Evolutionary conservation across 202 grass and related monocot genomes (phyloP).

Genomic region (Schoenoplectus triqueter): DNA sequence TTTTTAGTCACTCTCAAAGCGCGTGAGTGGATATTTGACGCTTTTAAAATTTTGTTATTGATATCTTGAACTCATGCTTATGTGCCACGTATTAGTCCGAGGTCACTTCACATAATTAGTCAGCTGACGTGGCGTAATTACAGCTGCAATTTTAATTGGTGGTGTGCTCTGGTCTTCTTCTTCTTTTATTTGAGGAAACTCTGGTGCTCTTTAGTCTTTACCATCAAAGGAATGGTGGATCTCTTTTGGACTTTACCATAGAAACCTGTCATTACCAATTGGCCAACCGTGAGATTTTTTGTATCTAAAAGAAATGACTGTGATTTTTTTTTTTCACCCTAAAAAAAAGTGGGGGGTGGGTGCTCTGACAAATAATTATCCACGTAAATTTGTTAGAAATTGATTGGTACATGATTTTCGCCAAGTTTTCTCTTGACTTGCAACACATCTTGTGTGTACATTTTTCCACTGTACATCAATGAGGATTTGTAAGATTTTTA

Average conservation of each 20-base stretch:
- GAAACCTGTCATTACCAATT: too few relatives aligned
- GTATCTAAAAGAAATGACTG: not conserved
- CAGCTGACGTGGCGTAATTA: not conserved
- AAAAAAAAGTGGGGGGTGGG: too few relatives aligned
- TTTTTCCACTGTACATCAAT: not conserved
- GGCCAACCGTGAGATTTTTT: not conserved
- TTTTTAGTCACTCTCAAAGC: conserved; percentile 9
- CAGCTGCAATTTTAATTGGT: not conserved
- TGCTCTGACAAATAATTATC: not conserved
- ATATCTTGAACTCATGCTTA: not conserved
- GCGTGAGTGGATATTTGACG: conserved; percentile 28
- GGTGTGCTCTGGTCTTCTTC: not conserved
- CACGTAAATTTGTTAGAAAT: not conserved
- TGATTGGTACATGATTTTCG: not conserved
- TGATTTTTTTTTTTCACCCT: too few relatives aligned
- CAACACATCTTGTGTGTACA: not conserved
- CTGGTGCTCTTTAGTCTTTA: too few relatives aligned
- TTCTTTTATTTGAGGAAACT: too few relatives aligned
- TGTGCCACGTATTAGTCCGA: not conserved
- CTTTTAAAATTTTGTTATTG: not conserved
- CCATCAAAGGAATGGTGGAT: not conserved
- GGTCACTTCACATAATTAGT: conserved; percentile 7
- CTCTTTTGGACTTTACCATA: not conserved
- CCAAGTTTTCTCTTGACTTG: not conserved
- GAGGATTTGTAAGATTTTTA: not conserved